Evolutionary conservation across 106 monocot genomes (phyloP), one percentile per base, ranked within the genome.

Genomic region (Chionographis japonica): DNA sequence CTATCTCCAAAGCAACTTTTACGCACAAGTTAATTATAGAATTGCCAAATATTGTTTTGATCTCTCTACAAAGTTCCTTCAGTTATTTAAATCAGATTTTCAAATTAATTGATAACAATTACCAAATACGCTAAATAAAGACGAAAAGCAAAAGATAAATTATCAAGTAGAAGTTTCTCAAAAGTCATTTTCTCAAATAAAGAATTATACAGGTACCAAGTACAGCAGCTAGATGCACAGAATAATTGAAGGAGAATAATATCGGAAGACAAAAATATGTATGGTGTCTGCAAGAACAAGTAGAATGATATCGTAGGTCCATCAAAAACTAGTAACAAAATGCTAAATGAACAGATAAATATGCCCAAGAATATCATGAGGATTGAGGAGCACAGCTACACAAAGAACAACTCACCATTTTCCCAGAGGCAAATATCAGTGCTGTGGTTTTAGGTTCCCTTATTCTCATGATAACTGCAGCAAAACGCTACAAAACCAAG

Each of bases 391-490:
- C 2, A 14, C 1, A 13, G 12, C 7, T 10, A 17, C 5, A 52
- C 19, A 12, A 37, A 46, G 53, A 36, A 55, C 2, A 5, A 76
- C 71, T 62, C 51, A 81, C 81, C 81, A 81, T 81, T 81, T 81
- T 81, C 57, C 81, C 81, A 51, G 81, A 81, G 49, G 81, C 81
- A 72, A 81, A 81, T 72, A 81, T 81, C 38, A 81, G 46, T 38
- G 81, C 81, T 3, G 81, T 81, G 16, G 81, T 81, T 72, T 81
- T 81, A 46, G 81, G 81, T 51, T 81, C 81, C 56, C 81, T 75
- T 35, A 81, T 81, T 61, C 81, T 76, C 81, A 81, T 81, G 55
- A 81, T 81, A 16, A 76, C 81, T 39, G 81, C 81, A 67, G 81
- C 76, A 76, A 81, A 81, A 76, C 81, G 81, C 81, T 80, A 56